Evolutionary conservation across 805 yeast genomes (phyloP).

Genomic region (Lipomyces sp.): DNA sequence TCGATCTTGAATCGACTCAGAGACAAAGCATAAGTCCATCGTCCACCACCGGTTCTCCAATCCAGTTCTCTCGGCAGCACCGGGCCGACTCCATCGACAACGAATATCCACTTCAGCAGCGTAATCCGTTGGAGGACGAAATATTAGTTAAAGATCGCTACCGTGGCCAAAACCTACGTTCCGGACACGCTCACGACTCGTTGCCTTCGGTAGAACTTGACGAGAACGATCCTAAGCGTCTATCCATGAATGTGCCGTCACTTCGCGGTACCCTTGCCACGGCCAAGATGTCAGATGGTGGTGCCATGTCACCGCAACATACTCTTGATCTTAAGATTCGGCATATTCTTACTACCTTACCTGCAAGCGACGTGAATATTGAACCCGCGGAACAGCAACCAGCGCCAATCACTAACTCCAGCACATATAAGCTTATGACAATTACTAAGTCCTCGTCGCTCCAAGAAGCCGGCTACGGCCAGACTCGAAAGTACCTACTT

Average conservation of each 20-base stretch:
- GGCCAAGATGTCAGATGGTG: slow-evolving; percentile 12
- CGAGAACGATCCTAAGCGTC: slow-evolving; percentile 28
- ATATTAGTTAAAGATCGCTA: slow-evolving; percentile 23
- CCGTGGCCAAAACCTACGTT: slow-evolving; percentile 16
- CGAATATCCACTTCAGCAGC: slow-evolving; percentile 17
- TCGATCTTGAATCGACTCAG: slow-evolving; percentile 25
- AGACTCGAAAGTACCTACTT: slow-evolving; percentile 35
- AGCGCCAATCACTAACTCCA: not conserved
- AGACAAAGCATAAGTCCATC: slow-evolving; percentile 1
- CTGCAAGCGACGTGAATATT: slow-evolving; percentile 11
- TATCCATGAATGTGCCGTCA: slow-evolving; percentile 26
- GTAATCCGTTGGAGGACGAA: slow-evolving; percentile 13
- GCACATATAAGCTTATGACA: slow-evolving; percentile 20
- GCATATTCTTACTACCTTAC: slow-evolving; percentile 18
- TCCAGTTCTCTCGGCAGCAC: not conserved
- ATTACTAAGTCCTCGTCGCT: slow-evolving; percentile 11
- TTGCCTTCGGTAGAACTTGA: slow-evolving; percentile 14
- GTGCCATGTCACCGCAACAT: slow-evolving; percentile 11
- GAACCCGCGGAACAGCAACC: slow-evolving; percentile 14
- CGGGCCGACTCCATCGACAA: slow-evolving; percentile 20
- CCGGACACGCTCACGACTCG: slow-evolving; percentile 10
- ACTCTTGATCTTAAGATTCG: slow-evolving; percentile 32
- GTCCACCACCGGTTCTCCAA: slow-evolving; percentile 13
- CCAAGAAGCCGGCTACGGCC: slow-evolving; percentile 37
- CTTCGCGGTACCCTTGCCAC: slow-evolving; percentile 23